A percentile compares a stretch with the other conserved stretches of the same genome.
phyloP scores from a whole-genome alignment of 495 filamentous ascomycete genomes.

The Hypoxylon trugodes region DNA sequence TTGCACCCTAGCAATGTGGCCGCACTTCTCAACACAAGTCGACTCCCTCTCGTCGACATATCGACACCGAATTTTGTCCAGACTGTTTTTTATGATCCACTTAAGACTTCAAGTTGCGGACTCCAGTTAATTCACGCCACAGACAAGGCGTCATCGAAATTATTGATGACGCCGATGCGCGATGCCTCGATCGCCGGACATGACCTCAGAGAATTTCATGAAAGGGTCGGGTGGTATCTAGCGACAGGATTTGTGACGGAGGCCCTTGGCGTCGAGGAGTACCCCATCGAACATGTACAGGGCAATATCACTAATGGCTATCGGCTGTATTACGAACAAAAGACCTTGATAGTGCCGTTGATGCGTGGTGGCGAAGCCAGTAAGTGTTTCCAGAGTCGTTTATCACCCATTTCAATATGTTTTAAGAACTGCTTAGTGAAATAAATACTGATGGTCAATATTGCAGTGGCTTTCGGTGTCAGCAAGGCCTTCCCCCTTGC shows the following conservation, averaged over 20 bases:
- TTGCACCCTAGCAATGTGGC: conserved; percentile 53
- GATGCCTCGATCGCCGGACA: conserved; percentile 59
- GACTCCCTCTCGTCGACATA: conserved; percentile 57
- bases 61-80: conserved; percentile 48
- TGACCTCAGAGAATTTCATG: conserved; percentile 60
- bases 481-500: conserved; percentile 63
- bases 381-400: too few species aligned
- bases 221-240: conserved; percentile 62
- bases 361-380: conserved; percentile 75
- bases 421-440: too few species aligned
- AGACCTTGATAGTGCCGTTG: conserved; percentile 66
- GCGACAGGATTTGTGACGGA: conserved; percentile 58
- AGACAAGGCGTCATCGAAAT: conserved; percentile 53
- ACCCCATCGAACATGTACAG: conserved; percentile 63
- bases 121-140: conserved; percentile 56
- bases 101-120: background rate
- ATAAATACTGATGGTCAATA: too few species aligned
- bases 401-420: too few species aligned
- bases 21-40: conserved; percentile 56
- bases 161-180: conserved; percentile 67
- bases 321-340: conserved; percentile 58
- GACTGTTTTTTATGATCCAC: conserved; percentile 39
- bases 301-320: conserved; percentile 59
- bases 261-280: conserved; percentile 63
- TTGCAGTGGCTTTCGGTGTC: conserved; percentile 73